A percentile compares a stretch with the other conserved stretches of the same genome.
Conservation (phyloP, 805 yeast genomes). For the Candida nonsorbophila region DNA sequence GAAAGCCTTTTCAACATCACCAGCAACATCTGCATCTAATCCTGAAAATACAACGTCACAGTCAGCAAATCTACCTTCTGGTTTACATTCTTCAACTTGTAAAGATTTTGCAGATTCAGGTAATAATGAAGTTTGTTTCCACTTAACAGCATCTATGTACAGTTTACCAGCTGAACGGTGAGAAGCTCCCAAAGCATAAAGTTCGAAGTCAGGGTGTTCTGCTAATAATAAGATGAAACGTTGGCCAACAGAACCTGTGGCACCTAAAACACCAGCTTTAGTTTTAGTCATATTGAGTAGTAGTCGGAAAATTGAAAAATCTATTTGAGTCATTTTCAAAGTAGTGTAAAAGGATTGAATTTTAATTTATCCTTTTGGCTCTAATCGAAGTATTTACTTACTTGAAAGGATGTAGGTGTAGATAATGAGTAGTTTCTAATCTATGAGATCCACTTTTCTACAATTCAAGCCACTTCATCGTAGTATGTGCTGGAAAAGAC, state of each 20-base stretch:
- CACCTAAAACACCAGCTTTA: constrained; percentile 89
- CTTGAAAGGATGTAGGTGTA: too few species aligned
- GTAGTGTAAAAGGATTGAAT: too few species aligned
- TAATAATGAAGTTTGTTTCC: constrained; percentile 88
- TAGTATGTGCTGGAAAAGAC: too few species aligned
- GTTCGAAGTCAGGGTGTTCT: constrained; percentile 84
- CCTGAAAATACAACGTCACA: constrained; percentile 97
- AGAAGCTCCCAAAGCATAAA: constrained; percentile 86
- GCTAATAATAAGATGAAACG: constrained; percentile 82
- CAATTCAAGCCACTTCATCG: too few species aligned
- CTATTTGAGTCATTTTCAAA: too few species aligned
- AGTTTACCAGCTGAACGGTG: constrained; percentile 88
- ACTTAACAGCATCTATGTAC: constrained; percentile 79
- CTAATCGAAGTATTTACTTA: too few species aligned
- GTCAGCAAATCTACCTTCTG: constrained; percentile 65
- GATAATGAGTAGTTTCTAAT: too few species aligned
- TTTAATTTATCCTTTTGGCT: too few species aligned
- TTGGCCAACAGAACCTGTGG: constrained; percentile 98
- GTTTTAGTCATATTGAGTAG: too few species aligned
- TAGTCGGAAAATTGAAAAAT: too few species aligned
- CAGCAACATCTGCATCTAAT: constrained; percentile 88
- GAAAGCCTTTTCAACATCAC: constrained; percentile 83
- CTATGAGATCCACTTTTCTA: too few species aligned
- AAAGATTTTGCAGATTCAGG: constrained; percentile 64
- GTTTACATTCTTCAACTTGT: constrained; percentile 71